Conservation (phyloP, 345 rosid genomes). For the Capsella bursapastoris region DNA sequence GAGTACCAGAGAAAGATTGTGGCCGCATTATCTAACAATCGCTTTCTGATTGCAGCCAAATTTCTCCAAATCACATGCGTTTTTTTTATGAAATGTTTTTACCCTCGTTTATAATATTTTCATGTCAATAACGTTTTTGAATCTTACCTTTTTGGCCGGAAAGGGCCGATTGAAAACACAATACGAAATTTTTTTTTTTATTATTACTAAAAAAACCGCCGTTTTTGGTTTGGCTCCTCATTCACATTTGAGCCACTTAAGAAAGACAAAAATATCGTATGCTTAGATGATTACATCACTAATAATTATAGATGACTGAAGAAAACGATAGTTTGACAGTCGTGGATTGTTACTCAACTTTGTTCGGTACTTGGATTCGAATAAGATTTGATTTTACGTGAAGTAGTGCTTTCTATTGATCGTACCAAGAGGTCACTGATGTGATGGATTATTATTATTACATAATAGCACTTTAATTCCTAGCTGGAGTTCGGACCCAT, state of each 20-base stretch:
- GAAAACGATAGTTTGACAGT: background rate
- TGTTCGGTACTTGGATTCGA: background rate
- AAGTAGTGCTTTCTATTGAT: constrained; percentile 11
- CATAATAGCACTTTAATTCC: constrained; percentile 1
- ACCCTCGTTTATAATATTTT: background rate
- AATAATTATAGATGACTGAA: constrained; percentile 18
- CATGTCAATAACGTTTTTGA: constrained; percentile 5
- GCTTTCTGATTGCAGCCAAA: background rate
- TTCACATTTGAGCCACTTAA: background rate
- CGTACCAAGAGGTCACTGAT: constrained; percentile 10
- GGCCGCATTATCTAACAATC: background rate
- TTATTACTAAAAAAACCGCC: background rate
- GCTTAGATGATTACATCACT: background rate
- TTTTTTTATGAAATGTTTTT: background rate
- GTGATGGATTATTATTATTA: constrained; percentile 2
- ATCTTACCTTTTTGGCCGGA: background rate
- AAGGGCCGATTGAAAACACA: background rate
- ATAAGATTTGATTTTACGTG: constrained; percentile 14
- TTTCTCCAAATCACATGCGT: background rate
- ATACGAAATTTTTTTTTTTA: background rate
- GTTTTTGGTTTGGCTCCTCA: background rate
- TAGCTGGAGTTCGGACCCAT: constrained; percentile 25
- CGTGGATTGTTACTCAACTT: constrained; percentile 9
- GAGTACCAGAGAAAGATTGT: background rate
- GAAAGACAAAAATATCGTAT: background rate